Evolutionary conservation across 2,329 filamentous ascomycete species (phyloP).

Genomic region (Ilyonectria robusta): DNA sequence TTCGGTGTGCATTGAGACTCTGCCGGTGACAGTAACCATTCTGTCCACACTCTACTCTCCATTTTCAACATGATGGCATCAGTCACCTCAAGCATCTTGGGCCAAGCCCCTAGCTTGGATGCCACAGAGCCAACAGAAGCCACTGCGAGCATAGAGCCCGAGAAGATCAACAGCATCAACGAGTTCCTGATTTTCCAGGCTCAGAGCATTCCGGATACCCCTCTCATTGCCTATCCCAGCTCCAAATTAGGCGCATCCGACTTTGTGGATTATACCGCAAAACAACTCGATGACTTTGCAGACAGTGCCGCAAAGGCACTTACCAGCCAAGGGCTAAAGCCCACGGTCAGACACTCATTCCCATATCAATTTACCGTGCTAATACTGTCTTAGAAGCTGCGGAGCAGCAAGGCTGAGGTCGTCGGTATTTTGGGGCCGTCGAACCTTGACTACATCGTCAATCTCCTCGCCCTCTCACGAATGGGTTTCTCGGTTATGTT

Average conservation of each 20-base stretch:
- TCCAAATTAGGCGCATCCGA: slow-evolving; percentile 37
- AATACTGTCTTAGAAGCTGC: not conserved
- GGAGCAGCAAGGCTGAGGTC: slow-evolving; percentile 47
- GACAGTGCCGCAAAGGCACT: slow-evolving; percentile 39
- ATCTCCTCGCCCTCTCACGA: slow-evolving; percentile 66
- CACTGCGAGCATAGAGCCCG: not conserved
- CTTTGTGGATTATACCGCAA: slow-evolving; percentile 44
- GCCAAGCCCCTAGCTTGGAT: slow-evolving; percentile 18
- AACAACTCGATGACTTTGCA: slow-evolving; percentile 43
- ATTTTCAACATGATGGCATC: slow-evolving; percentile 27
- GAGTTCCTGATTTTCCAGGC: slow-evolving; percentile 42
- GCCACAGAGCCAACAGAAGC: not conserved
- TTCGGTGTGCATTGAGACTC: slow-evolving; percentile 1
- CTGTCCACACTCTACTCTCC: slow-evolving; percentile 6
- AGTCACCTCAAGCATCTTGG: slow-evolving; percentile 20
- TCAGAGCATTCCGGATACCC: slow-evolving; percentile 38
- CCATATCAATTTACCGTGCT: not conserved
- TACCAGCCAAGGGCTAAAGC: slow-evolving; percentile 25
- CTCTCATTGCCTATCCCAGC: slow-evolving; percentile 42
- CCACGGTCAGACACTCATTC: slow-evolving; percentile 18
- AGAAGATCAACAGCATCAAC: slow-evolving; percentile 41
- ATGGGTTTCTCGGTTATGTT: slow-evolving; percentile 63
- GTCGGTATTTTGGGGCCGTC: slow-evolving; percentile 64
- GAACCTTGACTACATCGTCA: slow-evolving; percentile 67
- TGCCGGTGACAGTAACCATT: slow-evolving; percentile 2